Evolutionary conservation across 805 yeast genomes (phyloP).

Genomic region (Jamesozyma hellenica): DNA sequence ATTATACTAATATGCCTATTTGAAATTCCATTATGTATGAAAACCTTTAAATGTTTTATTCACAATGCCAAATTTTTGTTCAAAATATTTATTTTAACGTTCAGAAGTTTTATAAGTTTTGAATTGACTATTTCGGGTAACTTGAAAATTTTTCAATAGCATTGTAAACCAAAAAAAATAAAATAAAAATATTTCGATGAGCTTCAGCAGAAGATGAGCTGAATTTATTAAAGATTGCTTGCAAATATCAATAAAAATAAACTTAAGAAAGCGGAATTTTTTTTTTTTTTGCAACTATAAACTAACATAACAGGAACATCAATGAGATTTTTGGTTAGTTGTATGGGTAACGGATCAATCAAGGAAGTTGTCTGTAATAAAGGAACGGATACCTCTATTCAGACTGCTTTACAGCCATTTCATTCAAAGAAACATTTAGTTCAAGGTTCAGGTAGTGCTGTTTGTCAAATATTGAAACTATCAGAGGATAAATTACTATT

Average conservation of each 20-base stretch:
- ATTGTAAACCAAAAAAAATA: not conserved
- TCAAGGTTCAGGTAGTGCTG: constrained; percentile 31
- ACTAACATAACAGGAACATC: too few relatives aligned
- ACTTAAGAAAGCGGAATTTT: too few relatives aligned
- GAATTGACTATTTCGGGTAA: constrained; percentile 1
- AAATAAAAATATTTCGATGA: not conserved
- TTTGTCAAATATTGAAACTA: constrained; percentile 31
- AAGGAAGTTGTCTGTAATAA: constrained; percentile 53
- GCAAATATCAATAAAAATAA: constrained; percentile 1
- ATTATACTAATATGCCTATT: too few relatives aligned
- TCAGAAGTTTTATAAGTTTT: too few relatives aligned
- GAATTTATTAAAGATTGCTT: not conserved
- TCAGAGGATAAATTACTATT: constrained; percentile 31
- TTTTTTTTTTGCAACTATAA: too few relatives aligned
- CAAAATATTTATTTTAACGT: too few relatives aligned
- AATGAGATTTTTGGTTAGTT: constrained; percentile 56
- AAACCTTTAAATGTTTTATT: too few relatives aligned
- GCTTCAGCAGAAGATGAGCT: too few relatives aligned
- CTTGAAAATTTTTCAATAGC: constrained; percentile 1
- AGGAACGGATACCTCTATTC: constrained; percentile 74
- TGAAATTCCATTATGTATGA: too few relatives aligned
- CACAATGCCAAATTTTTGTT: too few relatives aligned
- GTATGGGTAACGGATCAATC: constrained; percentile 57
- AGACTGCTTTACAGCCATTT: constrained; percentile 55
- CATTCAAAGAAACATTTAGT: constrained; percentile 37